Evolutionary conservation across 2,329 filamentous ascomycete species (phyloP).

Genomic region (Monosporascus sp.): DNA sequence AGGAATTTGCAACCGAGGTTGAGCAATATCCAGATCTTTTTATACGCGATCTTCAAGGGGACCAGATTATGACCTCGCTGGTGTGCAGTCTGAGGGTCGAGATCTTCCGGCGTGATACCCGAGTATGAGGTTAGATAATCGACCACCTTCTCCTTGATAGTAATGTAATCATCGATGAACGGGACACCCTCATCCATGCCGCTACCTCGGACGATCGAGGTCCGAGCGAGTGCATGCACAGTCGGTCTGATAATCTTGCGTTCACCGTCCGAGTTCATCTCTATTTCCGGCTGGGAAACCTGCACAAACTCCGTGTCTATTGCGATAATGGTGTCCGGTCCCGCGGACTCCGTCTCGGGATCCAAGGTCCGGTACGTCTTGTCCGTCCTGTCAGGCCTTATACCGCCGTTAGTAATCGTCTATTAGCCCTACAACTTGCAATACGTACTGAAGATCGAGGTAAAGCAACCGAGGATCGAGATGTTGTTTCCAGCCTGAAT

Average conservation of each 20-base stretch:
- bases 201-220: slow-evolving; percentile 79
- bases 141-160: slow-evolving; percentile 82
- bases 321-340: slow-evolving; percentile 70
- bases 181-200: slow-evolving; percentile 75
- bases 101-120: slow-evolving; percentile 78
- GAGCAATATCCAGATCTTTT: slow-evolving; percentile 93
- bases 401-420: slow-evolving; percentile 17
- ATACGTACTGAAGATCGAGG: slow-evolving; percentile 54
- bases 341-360: slow-evolving; percentile 57
- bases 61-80: slow-evolving; percentile 71
- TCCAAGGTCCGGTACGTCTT: slow-evolving; percentile 58
- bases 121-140: slow-evolving; percentile 95
- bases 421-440: background rate
- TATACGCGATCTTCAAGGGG: slow-evolving; percentile 86
- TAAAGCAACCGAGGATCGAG: slow-evolving; percentile 84
- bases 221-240: slow-evolving; percentile 85
- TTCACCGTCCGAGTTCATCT: slow-evolving; percentile 91
- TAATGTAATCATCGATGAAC: slow-evolving; percentile 97
- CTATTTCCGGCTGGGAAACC: slow-evolving; percentile 86
- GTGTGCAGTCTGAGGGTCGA: slow-evolving; percentile 64
- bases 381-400: slow-evolving; percentile 36
- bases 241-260: slow-evolving; percentile 88
- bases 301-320: slow-evolving; percentile 96
- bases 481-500: slow-evolving; percentile 77
- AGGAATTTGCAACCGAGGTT: slow-evolving; percentile 93